Evolutionary conservation across 2,329 filamentous ascomycete genomes (phyloP).

Genomic region (Pyrenophora teres): DNA sequence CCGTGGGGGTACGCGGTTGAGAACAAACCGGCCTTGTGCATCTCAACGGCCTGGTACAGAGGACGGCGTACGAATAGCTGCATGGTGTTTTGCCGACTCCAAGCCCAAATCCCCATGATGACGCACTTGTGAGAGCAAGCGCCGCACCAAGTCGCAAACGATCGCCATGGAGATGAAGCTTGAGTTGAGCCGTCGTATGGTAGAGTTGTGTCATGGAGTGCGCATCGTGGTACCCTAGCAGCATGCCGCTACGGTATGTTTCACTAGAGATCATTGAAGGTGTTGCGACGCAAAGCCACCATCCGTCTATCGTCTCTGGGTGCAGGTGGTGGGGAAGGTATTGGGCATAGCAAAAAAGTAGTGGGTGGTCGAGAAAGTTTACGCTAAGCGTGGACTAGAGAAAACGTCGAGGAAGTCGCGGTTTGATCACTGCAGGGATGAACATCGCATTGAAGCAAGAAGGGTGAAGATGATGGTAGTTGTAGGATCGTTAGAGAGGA

Average conservation of each 20-base stretch:
- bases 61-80: not conserved
- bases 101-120: too few species aligned
- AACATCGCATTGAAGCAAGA: not conserved
- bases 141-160: too few species aligned
- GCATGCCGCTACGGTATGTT: too few species aligned
- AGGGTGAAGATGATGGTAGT: not conserved
- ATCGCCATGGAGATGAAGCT: too few species aligned
- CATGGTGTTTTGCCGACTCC: not conserved
- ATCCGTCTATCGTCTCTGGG: too few species aligned
- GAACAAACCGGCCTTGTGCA: slow-evolving; percentile 4
- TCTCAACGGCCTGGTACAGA: not conserved
- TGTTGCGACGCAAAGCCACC: too few species aligned
- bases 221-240: too few species aligned
- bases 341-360: not conserved
- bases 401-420: not conserved
- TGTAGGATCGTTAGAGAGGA: not conserved
- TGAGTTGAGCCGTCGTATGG: too few species aligned
- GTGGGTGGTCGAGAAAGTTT: not conserved
- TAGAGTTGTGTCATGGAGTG: too few species aligned
- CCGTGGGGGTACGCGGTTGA: not conserved
- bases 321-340: too few species aligned
- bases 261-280: too few species aligned
- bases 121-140: too few species aligned
- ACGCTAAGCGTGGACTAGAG: not conserved
- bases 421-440: not conserved